Evolutionary conservation across 352 stramenopile genomes (phyloP).

Genomic region (Phytophthora tentaculata): DNA sequence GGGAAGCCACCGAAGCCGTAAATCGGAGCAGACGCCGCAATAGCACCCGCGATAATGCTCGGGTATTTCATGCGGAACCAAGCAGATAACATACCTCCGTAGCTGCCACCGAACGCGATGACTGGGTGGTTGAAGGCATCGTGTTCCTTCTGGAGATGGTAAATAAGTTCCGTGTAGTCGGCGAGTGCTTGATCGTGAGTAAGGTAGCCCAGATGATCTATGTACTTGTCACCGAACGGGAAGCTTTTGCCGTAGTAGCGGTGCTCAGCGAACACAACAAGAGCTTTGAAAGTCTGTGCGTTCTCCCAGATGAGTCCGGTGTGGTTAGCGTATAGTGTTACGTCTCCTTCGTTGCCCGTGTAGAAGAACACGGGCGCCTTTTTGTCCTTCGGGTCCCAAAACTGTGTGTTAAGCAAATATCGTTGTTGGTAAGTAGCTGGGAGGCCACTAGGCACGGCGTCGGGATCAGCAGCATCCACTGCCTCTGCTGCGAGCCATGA

Average conservation of each 20-base stretch:
- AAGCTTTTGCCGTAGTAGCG: slow-evolving; percentile 94
- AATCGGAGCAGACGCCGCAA: slow-evolving; percentile 95
- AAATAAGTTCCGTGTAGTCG: slow-evolving; percentile 92
- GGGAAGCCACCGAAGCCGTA: slow-evolving; percentile 84
- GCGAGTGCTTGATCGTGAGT: slow-evolving; percentile 93
- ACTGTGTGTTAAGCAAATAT: slow-evolving; percentile 91
- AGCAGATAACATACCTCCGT: slow-evolving; percentile 95
- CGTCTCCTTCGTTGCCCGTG: slow-evolving; percentile 94
- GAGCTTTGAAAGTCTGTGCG: slow-evolving; percentile 84
- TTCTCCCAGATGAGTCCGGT: slow-evolving; percentile 96
- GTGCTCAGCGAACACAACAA: slow-evolving; percentile 96
- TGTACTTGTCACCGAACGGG: slow-evolving; percentile 75
- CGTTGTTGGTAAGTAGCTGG: slow-evolving; percentile 84
- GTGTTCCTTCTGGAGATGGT: slow-evolving; percentile 81
- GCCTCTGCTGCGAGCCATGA: slow-evolving; percentile 53
- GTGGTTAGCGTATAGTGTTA: slow-evolving; percentile 94
- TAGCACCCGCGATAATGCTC: slow-evolving; percentile 89
- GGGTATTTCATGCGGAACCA: slow-evolving; percentile 98
- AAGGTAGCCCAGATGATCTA: slow-evolving; percentile 82
- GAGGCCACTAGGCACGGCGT: slow-evolving; percentile 21
- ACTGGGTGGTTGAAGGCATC: slow-evolving; percentile 80
- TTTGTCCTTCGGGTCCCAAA: slow-evolving; percentile 69
- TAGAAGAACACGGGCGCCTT: slow-evolving; percentile 93
- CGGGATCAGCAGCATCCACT: slow-evolving; percentile 13
- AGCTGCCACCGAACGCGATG: slow-evolving; percentile 95